Percentiles rank a stretch among this genome's conserved stretches.
These are phyloP conservation scores for Fusarium miscanthi DNA, from an alignment of 2,329 filamentous ascomycete species.

Conservation along the genomic window DNA sequence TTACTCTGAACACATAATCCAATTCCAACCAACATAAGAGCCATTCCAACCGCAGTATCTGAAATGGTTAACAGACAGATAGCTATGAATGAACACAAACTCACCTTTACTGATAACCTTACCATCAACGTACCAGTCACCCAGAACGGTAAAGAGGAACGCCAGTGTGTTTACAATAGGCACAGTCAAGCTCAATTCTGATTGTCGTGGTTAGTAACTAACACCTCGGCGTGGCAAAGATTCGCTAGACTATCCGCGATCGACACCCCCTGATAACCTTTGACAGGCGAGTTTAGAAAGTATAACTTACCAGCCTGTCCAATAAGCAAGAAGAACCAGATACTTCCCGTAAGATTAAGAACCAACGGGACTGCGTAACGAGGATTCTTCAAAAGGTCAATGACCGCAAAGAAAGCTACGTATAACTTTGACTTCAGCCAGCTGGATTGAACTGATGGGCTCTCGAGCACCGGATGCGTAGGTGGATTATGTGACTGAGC, in stretches of 20 bases:
- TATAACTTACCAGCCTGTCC: constrained; percentile 81
- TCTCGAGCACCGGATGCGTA: constrained; percentile 64
- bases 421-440: constrained; percentile 72
- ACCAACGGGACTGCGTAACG: constrained; percentile 86
- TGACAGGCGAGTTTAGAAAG: constrained; percentile 18
- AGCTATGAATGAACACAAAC: constrained; percentile 33
- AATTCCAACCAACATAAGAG: constrained; percentile 81
- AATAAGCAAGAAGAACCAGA: constrained; percentile 97
- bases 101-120: constrained; percentile 87
- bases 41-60: constrained; percentile 89
- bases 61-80: neutral
- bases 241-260: constrained; percentile 27
- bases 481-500: constrained; percentile 79
- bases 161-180: constrained; percentile 95
- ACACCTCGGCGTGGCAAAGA: constrained; percentile 16
- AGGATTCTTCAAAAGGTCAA: constrained; percentile 83
- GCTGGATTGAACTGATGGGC: constrained; percentile 63
- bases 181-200: constrained; percentile 91
- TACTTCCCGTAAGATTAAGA: constrained; percentile 89
- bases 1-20: constrained; percentile 83
- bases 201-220: constrained; percentile 28
- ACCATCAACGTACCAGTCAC: constrained; percentile 93
- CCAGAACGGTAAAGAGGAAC: constrained; percentile 94
- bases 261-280: constrained; percentile 14
- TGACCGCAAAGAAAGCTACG: constrained; percentile 76